Base-by-base conservation (phyloP, 1,284 basidiomycete genomes). In the Austropuccinia psidii region DNA sequence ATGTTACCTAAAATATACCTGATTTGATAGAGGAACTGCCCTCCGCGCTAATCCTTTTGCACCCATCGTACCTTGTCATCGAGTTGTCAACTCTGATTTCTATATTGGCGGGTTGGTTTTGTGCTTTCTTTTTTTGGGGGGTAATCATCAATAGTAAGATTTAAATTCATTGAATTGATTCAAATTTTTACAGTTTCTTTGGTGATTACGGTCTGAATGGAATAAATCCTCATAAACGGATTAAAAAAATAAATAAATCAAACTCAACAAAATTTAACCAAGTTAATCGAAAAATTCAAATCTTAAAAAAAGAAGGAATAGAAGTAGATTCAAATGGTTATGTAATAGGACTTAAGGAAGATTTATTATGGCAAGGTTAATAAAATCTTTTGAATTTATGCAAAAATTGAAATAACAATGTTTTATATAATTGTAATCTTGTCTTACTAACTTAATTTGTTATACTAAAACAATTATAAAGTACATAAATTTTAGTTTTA, bases 31-130 rank as follows among this genome's bases (percentile, higher is more conserved):
- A 2, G 87, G 87, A 31, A 83, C 81, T 37, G 87, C 87, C 0
- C 79, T 88, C 45, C 82, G 85, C 45, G 82, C 81, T 47, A 88
- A 88, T 77, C 87, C 87, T 0, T 89, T 88, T 77, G 84, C 84
- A 5, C 87, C 87, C 0, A 83, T 82, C 67, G 82, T 88, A 9
- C 87, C 87, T 0, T 89, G 88, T 69, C 87, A 88, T 76, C 84
- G 87, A 37, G 83, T 88, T 64, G 84, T 88, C 31, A 85, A 87
- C 0, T 85, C 86, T 1, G 85, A 84, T 75, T 77, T 84, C 9
- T 87, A 83, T 70, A 81, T 88, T 21, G 87, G 87, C 2, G 77
- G 78, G 54, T 57, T n/a, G n/a, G n/a, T n/a, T n/a, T n/a, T n/a
- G n/a, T n/a, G n/a, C n/a, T n/a, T n/a, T n/a, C n/a, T n/a, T n/a